Base-by-base conservation (phyloP, 2,329 filamentous ascomycete species). In the Akanthomyces muscarius region DNA sequence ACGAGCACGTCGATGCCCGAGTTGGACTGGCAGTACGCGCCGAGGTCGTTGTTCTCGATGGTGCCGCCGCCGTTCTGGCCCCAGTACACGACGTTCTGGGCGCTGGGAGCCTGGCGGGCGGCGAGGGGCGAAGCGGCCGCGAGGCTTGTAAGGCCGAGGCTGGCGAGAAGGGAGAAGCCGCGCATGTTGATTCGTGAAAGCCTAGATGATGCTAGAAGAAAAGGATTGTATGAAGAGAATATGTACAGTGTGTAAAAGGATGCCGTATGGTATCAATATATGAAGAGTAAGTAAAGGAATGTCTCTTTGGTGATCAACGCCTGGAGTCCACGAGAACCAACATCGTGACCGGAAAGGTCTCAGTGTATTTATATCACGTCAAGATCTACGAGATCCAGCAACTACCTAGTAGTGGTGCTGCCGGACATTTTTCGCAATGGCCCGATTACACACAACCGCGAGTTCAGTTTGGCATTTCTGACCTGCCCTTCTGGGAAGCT, bases 1-100 rank as follows among this genome's bases (percentile, higher is more conserved):
- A 79, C 76, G 41, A 81, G 68, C 45, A 80, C 73, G 65, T 80
- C 76, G 52, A 80, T 75, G 16, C 76, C 77, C 1, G 76, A 65
- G 10, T 69, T 68, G 0, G 71, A 64, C 13, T 69, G 73, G 65
- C 77, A 80, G 69, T 79, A 79, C 5, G 68, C 60, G 50, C 70
- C 68, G 56, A 77, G 70, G 65, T 77, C 72, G 47, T 75, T 75
- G 65, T 76, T 74, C 65, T 75, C 74, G 36, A 72, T 66, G 4
- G 71, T 47, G 13, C 59, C 61, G 18, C 67, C 75, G 45, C 67
- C 67, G 30, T 69, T 68, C 44, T 69, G 67, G 8, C 72, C 71
- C 63, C 73, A 78, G 64, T 69, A 69, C 42, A 69, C 67, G 36
- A 68, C 76, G 53, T 72, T 76, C 55, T 75, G 71, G 7, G 67